Base-by-base conservation (phyloP, 1,284 basidiomycete genomes). In the Papiliotrema terrestris region DNA sequence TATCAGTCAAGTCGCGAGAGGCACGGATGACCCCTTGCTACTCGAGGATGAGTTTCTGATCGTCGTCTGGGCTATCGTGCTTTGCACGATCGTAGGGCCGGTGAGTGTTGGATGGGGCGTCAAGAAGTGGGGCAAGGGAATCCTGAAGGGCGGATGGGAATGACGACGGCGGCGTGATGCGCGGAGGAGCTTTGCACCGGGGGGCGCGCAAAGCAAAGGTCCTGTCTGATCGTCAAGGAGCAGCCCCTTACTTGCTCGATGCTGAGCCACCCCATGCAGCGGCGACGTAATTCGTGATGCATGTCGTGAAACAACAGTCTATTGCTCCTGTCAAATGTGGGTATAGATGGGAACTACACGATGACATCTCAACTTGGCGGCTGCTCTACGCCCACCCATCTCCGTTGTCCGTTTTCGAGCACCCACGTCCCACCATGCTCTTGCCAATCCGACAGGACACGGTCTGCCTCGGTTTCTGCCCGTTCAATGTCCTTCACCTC, bases 401-500 rank as follows among this genome's bases (percentile, higher is more conserved):
- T 36, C 42, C 45, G 45, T 49, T 55, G 45, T 2, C 26, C 45
- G 15, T 32, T 46, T 11, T 49, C 52, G 8, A 59, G 58, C 6
- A 69, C 54, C 62, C 61, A 68, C 14, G 63, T 55, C 2, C 73
- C 71, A 1, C 67, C 68, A 50, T 62, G 20, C 35, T 60, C 53
- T 19, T 58, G 58, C 72, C 72, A 75, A 32, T 48, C 49, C 26
- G 37, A 46, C 46, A 87, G 91, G 47, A 88, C 76, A 14, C 76
- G 67, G 54, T 87, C 83, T n/a, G 84, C 84, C 72, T 91, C 84
- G 52, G 82, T 79, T 25, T 85, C 83, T 14, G 84, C 82, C 66
- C 88, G 86, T 8, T 83, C 79, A 84, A 95, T 88, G 66, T 83
- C 62, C 20, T 64, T 57, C 15, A 53, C 22, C 56, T 77, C 75